These are phyloP conservation scores for Cydonia oblonga DNA, from an alignment of 331 rosid genomes.

Conservation along the genomic window DNA sequence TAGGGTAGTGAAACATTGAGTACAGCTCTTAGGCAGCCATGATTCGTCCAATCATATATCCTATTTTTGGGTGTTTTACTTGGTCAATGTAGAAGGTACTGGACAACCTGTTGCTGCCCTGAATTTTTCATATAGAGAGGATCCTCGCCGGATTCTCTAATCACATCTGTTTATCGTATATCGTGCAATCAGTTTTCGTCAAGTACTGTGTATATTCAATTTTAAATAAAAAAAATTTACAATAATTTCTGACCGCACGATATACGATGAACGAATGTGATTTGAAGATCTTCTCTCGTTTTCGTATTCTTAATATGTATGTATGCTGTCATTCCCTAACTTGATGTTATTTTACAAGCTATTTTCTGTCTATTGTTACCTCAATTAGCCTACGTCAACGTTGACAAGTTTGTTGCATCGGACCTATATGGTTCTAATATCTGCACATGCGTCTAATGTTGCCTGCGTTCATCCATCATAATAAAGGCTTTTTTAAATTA, in stretches of 20 bases:
- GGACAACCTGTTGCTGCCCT: neutral
- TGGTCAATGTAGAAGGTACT: constrained; percentile 2
- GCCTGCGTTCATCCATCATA: neutral
- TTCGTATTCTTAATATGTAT: neutral
- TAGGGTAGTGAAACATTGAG: too few relatives aligned
- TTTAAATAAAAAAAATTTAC: too few relatives aligned
- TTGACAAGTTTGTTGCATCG: neutral
- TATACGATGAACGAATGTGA: too few relatives aligned
- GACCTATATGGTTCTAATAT: neutral
- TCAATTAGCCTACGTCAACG: neutral
- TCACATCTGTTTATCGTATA: too few relatives aligned
- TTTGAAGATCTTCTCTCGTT: too few relatives aligned
- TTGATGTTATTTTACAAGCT: neutral
- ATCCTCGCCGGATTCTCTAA: too few relatives aligned
- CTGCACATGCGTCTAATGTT: neutral
- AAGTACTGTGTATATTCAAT: too few relatives aligned
- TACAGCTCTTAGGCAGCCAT: neutral
- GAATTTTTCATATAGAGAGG: neutral
- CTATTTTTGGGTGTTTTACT: neutral
- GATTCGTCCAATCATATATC: neutral
- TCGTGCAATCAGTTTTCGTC: too few relatives aligned
- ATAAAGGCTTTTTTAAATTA: too few relatives aligned
- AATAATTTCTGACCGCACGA: too few relatives aligned
- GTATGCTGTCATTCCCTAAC: neutral
- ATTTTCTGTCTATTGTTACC: neutral